Evolutionary conservation across 306 rosid genomes (phyloP).

Genomic region (Purshia tridentata): DNA sequence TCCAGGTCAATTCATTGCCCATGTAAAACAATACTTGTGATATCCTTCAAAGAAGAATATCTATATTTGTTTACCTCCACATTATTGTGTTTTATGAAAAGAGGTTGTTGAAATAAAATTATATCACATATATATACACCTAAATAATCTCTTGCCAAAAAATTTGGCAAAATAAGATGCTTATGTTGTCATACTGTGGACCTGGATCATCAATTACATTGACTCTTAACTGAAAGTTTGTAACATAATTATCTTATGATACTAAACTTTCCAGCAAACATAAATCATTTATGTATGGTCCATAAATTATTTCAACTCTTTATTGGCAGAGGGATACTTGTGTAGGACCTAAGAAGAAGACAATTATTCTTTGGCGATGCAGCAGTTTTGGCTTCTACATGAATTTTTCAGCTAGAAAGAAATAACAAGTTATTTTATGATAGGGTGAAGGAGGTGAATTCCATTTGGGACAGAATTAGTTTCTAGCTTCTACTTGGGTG

Average conservation of each 20-base stretch:
- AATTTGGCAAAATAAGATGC: too few species aligned
- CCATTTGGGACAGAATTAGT: neutral
- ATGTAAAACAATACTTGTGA: neutral
- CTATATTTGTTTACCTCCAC: neutral
- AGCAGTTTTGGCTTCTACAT: neutral
- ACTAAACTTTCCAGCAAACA: too few species aligned
- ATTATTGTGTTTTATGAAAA: neutral
- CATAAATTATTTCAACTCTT: too few species aligned
- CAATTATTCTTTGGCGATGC: neutral
- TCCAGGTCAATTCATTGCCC: neutral
- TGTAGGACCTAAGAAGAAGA: neutral
- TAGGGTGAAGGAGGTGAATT: neutral
- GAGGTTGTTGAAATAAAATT: neutral
- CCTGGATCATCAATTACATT: too few species aligned
- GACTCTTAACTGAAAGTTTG: too few species aligned
- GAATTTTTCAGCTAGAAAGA: neutral
- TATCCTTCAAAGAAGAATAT: neutral
- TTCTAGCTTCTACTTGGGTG: neutral
- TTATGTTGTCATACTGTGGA: too few species aligned
- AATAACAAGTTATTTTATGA: neutral
- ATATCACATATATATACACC: too few species aligned
- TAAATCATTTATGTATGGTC: too few species aligned
- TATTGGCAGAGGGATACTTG: neutral
- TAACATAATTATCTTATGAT: too few species aligned
- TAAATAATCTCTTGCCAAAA: too few species aligned